Base-by-base conservation (phyloP, 1,139 yeast genomes). In the Candida glucosophila region DNA sequence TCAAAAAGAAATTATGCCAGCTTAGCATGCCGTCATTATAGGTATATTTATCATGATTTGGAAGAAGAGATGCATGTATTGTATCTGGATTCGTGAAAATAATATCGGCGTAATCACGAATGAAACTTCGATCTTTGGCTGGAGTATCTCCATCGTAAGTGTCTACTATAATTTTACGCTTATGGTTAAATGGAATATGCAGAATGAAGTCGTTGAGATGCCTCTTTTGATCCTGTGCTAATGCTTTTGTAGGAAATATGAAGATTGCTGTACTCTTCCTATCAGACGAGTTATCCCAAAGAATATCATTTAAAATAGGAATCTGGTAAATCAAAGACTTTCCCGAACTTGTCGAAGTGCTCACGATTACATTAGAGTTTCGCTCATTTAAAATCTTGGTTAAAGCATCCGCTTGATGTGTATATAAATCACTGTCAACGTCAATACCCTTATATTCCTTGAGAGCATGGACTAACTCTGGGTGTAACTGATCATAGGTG, bases 111-210 rank as follows among this genome's bases (percentile, higher is more conserved):
- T 60, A 60, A 15, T 63, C 58, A 27, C 85, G 61, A 13, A 85
- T 69, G 13, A 45, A 43, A 1, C 52, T 48, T 19, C 96, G 58
- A 10, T 60, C 60, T 4, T 58, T 57, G 19, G 58, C 44, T 2
- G 77, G 79, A 0, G 97, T 88, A 47, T 90, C 99, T 3, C 98
- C 98, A 49, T 90, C 99, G 43, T 75, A 90, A 0, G 97, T 82
- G 25, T 80, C 88, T 1, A 79, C 81, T 1, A 59, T 44, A 4
- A 70, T 53, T 9, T 53, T 51, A 17, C 55, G 35, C 12, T 30
- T 33, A 30, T 19, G 57, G 47, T 41, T 40, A 2, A 54, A 31
- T 1, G 66, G 65, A 22, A 77, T 56, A 20, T 54, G 48, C 5
- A 52, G 49, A 15, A 83, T 55, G n/a, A 86, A 56, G 17, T 68